These are phyloP conservation scores for Arabidopsis lyrata DNA, from an alignment of 441 rosid genomes.

Conservation along the genomic window DNA sequence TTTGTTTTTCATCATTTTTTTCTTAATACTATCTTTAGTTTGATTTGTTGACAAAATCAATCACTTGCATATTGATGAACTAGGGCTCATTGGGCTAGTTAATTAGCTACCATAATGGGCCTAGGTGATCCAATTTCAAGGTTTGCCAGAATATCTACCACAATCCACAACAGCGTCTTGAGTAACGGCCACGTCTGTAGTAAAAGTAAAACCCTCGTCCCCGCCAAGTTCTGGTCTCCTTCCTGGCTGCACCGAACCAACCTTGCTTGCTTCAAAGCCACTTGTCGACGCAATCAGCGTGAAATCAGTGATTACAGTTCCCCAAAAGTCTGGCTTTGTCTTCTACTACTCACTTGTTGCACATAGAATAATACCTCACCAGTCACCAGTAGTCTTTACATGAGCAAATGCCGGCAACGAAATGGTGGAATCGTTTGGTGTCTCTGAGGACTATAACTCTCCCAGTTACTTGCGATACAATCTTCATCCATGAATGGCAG, in stretches of 20 bases:
- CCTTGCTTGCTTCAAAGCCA: conserved; percentile 45
- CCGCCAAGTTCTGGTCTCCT: too few relatives aligned
- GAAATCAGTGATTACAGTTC: conserved; percentile 13
- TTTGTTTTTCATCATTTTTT: too few relatives aligned
- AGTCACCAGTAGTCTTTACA: conserved; percentile 54
- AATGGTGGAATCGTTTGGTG: conserved; percentile 54
- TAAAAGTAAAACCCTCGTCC: too few relatives aligned
- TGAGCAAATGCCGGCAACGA: conserved; percentile 48
- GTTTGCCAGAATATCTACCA: too few relatives aligned
- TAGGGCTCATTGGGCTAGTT: too few relatives aligned
- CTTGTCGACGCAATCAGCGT: conserved; percentile 66
- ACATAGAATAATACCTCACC: not conserved
- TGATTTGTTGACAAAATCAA: too few relatives aligned
- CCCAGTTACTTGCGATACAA: conserved; percentile 49
- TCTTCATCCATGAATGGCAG: conserved; percentile 57
- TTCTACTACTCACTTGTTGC: conserved; percentile 15
- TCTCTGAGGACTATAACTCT: conserved; percentile 53
- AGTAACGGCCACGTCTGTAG: too few relatives aligned
- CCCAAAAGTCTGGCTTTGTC: not conserved
- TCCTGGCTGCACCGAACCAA: too few relatives aligned
- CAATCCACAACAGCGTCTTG: too few relatives aligned
- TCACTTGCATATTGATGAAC: too few relatives aligned
- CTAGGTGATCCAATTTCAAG: too few relatives aligned
- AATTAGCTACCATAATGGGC: too few relatives aligned
- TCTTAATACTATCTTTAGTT: not conserved